These are phyloP conservation scores for Ustilago bromivora DNA, from an alignment of 1,284 basidiomycete genomes.

Conservation along the genomic window DNA sequence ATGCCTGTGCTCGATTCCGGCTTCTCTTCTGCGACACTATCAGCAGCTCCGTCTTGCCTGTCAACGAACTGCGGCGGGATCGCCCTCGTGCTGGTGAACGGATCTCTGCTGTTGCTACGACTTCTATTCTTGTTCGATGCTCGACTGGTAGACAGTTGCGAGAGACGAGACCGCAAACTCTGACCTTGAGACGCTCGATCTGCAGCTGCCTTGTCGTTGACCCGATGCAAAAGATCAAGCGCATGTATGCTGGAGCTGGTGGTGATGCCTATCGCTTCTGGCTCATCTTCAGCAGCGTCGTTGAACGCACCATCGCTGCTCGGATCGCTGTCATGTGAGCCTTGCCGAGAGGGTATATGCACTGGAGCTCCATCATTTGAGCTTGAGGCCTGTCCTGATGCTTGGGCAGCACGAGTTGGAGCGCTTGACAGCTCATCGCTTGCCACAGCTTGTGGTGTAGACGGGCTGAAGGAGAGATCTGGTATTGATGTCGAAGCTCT, in stretches of 20 bases:
- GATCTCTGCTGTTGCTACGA: slow-evolving; percentile 31
- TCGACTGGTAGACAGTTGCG: slow-evolving; percentile 34
- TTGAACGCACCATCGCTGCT: slow-evolving; percentile 29
- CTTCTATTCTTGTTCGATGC: slow-evolving; percentile 22
- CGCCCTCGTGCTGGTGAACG: neutral
- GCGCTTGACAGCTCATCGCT: neutral
- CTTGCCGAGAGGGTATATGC: slow-evolving; percentile 7
- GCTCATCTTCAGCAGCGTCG: slow-evolving; percentile 28
- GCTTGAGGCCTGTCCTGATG: neutral
- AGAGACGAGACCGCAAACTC: slow-evolving; percentile 27
- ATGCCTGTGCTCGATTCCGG: neutral
- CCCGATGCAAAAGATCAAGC: slow-evolving; percentile 40
- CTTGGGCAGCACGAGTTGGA: neutral
- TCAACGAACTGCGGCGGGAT: slow-evolving; percentile 21
- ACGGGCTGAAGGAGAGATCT: slow-evolving; percentile 22
- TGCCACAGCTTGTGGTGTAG: slow-evolving; percentile 17
- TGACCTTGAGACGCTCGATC: slow-evolving; percentile 23
- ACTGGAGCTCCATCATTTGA: slow-evolving; percentile 2
- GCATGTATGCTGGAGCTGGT: slow-evolving; percentile 40
- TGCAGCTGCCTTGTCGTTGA: slow-evolving; percentile 43
- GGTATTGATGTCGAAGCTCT: slow-evolving; percentile 35
- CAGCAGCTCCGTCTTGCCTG: neutral
- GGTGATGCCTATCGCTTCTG: slow-evolving; percentile 33
- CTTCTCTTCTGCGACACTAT: neutral
- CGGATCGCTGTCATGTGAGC: slow-evolving; percentile 4